A percentile compares a stretch with the other conserved stretches of the same genome.
Evolutionary conservation across 31 red algal species (phyloP).

Genomic region (Endocladia muricata): DNA sequence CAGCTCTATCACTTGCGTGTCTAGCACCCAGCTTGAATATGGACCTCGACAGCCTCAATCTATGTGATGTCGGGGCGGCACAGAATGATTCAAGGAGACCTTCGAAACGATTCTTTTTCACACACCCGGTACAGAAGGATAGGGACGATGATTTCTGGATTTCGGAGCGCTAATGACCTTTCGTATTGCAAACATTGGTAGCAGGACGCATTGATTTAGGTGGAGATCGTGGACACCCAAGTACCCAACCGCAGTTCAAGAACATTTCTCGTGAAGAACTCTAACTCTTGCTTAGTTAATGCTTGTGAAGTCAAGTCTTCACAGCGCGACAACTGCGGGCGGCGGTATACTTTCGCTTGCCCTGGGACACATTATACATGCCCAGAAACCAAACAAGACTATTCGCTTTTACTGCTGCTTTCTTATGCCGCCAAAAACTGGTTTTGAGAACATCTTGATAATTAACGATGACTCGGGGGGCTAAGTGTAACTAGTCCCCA

Average conservation of each 20-base stretch:
- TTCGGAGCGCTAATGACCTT: neutral
- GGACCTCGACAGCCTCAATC: neutral
- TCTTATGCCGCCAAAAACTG: neutral
- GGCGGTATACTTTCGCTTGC: neutral
- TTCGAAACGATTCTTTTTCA: neutral
- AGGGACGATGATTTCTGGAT: neutral
- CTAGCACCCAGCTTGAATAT: neutral
- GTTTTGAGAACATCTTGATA: neutral
- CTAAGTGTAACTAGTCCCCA: neutral
- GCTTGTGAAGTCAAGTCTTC: constrained; percentile 3
- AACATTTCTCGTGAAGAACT: neutral
- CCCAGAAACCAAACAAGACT: neutral
- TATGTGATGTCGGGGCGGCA: neutral
- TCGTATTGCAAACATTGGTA: neutral
- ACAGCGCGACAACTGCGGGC: neutral
- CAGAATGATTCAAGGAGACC: neutral
- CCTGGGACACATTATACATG: constrained; percentile 14
- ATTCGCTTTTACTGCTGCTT: constrained; percentile 3
- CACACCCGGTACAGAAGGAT: neutral
- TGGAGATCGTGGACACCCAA: too few relatives aligned
- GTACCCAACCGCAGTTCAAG: neutral
- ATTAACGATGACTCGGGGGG: constrained; percentile 7
- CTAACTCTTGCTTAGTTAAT: neutral
- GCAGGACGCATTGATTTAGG: neutral
- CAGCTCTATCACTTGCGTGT: neutral